These are phyloP conservation scores for Przewalskia tangutica DNA, from an alignment of 257 asterid genomes.

Conservation along the genomic window DNA sequence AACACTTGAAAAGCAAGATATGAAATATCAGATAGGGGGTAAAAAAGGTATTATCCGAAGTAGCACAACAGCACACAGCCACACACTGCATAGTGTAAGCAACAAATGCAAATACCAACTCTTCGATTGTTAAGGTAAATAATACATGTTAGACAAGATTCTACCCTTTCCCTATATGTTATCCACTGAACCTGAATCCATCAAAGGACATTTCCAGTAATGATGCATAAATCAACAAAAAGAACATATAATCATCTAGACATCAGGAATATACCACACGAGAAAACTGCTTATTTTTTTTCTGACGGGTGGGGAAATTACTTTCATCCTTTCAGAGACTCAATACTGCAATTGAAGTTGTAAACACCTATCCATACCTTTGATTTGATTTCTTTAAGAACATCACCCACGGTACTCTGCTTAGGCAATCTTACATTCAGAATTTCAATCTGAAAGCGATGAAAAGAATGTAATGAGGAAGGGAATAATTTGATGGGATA, in stretches of 20 bases:
- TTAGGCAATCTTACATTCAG: slow-evolving; percentile 85
- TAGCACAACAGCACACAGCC: neutral
- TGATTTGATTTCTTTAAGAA: slow-evolving; percentile 84
- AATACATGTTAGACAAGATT: neutral
- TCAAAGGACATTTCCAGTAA: neutral
- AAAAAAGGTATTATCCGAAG: neutral
- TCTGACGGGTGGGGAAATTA: neutral
- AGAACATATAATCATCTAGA: neutral
- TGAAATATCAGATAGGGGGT: neutral
- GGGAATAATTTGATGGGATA: neutral
- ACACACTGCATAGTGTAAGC: neutral
- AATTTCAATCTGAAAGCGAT: slow-evolving; percentile 52
- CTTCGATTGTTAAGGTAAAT: neutral
- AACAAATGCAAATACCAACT: neutral
- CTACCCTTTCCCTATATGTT: neutral
- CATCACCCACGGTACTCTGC: slow-evolving; percentile 95
- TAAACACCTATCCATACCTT: slow-evolving; percentile 42
- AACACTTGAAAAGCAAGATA: neutral
- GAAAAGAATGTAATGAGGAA: neutral
- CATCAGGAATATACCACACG: neutral
- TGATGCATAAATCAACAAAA: neutral
- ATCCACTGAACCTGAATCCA: neutral
- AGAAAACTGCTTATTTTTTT: neutral
- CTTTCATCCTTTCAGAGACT: neutral
- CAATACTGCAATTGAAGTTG: neutral